These are phyloP conservation scores for Neckera pumila DNA, from an alignment of 225 moss, liverwort and hornwort species.

Conservation along the genomic window DNA sequence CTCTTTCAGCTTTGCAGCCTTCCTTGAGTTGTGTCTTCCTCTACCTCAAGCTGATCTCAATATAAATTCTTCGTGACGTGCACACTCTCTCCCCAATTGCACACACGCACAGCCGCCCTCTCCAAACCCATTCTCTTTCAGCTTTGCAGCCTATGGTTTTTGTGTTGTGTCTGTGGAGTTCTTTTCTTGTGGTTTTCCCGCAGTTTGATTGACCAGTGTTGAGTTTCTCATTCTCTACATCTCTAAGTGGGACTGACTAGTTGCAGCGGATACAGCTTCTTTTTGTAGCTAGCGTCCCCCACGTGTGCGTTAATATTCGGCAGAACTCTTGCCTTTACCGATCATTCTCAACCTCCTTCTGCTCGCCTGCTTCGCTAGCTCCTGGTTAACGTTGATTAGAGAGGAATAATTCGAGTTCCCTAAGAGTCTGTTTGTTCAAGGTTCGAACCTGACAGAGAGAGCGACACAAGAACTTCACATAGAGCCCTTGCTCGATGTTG, in stretches of 20 bases:
- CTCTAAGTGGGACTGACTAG: neutral
- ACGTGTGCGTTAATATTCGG: neutral
- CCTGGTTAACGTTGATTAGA: neutral
- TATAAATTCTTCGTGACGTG: neutral
- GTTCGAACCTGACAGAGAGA: neutral
- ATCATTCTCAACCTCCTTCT: neutral
- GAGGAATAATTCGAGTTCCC: neutral
- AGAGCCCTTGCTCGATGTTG: neutral
- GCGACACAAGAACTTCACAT: neutral
- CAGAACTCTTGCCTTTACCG: neutral
- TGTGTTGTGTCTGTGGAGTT: neutral
- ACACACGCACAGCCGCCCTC: neutral
- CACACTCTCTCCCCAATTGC: neutral
- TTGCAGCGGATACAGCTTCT: neutral
- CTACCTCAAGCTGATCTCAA: neutral
- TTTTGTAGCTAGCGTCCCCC: neutral
- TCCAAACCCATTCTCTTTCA: neutral
- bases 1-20: neutral
- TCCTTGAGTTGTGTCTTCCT: neutral
- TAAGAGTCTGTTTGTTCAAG: neutral
- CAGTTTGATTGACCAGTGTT: neutral
- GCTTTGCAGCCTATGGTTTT: neutral
- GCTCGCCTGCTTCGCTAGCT: neutral
- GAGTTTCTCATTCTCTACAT: slow-evolving; percentile 6
- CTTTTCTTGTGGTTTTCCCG: neutral